phyloP scores from a whole-genome alignment of 2,329 filamentous ascomycete genomes.

The Cryphonectria japonica region DNA sequence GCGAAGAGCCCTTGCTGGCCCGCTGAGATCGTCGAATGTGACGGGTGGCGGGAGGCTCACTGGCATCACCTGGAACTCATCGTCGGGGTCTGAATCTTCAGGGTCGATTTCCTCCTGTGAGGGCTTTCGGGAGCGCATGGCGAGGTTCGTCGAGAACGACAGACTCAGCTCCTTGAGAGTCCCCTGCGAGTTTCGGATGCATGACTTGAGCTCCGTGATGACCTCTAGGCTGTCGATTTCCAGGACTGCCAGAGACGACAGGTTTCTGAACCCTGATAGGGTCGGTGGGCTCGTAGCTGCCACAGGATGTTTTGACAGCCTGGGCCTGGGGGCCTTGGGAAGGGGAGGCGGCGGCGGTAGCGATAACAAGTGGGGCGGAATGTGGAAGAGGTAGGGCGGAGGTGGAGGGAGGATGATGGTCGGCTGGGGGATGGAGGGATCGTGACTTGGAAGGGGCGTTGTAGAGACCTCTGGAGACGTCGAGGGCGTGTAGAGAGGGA shows the following conservation, averaged over 20 bases:
- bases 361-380: slow-evolving; percentile 33
- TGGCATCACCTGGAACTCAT: slow-evolving; percentile 56
- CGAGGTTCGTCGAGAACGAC: slow-evolving; percentile 61
- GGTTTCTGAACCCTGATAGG: slow-evolving; percentile 59
- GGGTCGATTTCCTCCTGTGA: slow-evolving; percentile 41
- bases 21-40: slow-evolving; percentile 43
- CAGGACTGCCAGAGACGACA: slow-evolving; percentile 58
- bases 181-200: slow-evolving; percentile 57
- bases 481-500: slow-evolving; percentile 41
- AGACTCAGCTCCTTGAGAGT: slow-evolving; percentile 59
- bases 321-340: slow-evolving; percentile 43
- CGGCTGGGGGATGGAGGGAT: slow-evolving; percentile 29
- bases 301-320: slow-evolving; percentile 38
- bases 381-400: slow-evolving; percentile 31
- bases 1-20: slow-evolving; percentile 50
- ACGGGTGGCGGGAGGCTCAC: slow-evolving; percentile 31
- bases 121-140: slow-evolving; percentile 50
- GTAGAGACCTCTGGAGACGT: slow-evolving; percentile 28
- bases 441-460: slow-evolving; percentile 27
- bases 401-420: slow-evolving; percentile 31
- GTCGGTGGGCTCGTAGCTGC: slow-evolving; percentile 51
- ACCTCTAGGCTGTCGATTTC: slow-evolving; percentile 65
- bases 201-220: slow-evolving; percentile 58
- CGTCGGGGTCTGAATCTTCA: slow-evolving; percentile 54
- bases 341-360: slow-evolving; percentile 40